phyloP scores from a whole-genome alignment of 73 alveolate genomes.

The Urostyla sp. region DNA sequence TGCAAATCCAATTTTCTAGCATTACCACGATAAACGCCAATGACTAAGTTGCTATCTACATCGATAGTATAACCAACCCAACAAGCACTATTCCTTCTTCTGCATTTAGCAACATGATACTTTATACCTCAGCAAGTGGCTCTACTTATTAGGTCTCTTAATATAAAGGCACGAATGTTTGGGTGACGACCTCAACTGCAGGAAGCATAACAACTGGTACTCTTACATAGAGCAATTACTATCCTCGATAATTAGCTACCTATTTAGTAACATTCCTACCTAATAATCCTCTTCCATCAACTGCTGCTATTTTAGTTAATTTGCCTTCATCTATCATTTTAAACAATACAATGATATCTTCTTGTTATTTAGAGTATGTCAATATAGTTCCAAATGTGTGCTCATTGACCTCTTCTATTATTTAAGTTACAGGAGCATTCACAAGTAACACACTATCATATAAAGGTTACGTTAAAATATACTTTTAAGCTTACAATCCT shows the following conservation, averaged over 20 bases:
- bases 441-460: background rate
- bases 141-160: background rate
- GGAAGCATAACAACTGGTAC: background rate
- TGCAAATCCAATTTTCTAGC: background rate
- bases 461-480: conserved; percentile 2
- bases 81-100: conserved; percentile 46
- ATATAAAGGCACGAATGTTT: background rate
- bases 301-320: conserved; percentile 20
- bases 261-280: conserved; percentile 26
- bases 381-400: background rate
- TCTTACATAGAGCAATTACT: conserved; percentile 21
- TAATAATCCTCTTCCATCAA: conserved; percentile 3
- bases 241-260: conserved; percentile 15
- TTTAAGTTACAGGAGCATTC: conserved; percentile 19
- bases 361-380: conserved; percentile 17
- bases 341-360: background rate
- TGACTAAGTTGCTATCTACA: background rate
- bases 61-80: conserved; percentile 15
- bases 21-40: background rate
- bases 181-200: conserved; percentile 3
- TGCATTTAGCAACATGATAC: conserved; percentile 18
- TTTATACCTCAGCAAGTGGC: conserved; percentile 1
- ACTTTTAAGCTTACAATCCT: conserved; percentile 29
- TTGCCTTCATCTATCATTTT: conserved; percentile 8
- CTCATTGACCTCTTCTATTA: background rate